These are phyloP conservation scores for Acanthamoeba healyi DNA, from an alignment of 208 protist species.

Conservation along the genomic window DNA sequence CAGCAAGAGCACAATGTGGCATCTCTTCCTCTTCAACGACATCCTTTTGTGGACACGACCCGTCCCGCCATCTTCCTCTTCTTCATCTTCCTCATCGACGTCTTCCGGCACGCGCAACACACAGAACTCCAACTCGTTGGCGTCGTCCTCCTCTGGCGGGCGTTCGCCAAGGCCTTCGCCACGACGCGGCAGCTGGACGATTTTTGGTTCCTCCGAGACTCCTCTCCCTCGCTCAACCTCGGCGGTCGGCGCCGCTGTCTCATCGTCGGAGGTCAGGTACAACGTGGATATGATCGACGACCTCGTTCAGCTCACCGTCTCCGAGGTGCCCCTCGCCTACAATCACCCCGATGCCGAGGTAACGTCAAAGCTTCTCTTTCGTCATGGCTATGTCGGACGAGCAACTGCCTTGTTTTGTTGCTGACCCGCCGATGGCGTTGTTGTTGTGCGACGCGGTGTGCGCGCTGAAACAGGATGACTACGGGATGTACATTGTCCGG, in stretches of 20 bases:
- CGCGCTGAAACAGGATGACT: background rate
- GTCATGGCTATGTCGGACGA: slow-evolving; percentile 6
- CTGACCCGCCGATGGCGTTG: too few relatives aligned
- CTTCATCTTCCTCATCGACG: background rate
- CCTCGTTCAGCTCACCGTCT: slow-evolving; percentile 45
- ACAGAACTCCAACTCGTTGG: background rate
- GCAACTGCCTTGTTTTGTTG: background rate
- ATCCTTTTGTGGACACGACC: slow-evolving; percentile 48
- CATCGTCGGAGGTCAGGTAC: background rate
- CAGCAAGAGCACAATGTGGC: background rate
- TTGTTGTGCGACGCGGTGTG: too few relatives aligned
- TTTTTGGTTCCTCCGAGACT: background rate
- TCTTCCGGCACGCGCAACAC: background rate
- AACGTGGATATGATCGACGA: slow-evolving; percentile 60
- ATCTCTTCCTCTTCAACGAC: slow-evolving; percentile 69
- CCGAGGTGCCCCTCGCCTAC: slow-evolving; percentile 22
- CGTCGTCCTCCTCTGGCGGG: background rate
- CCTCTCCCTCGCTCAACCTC: background rate
- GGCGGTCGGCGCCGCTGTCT: background rate
- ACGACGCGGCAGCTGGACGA: background rate
- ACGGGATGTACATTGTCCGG: slow-evolving; percentile 22
- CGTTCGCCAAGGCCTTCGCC: background rate
- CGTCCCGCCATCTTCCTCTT: background rate
- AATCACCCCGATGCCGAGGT: slow-evolving; percentile 6
- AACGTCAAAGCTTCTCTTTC: background rate